Percentiles rank a stretch among this genome's conserved stretches.
phyloP scores from a whole-genome alignment of 2,329 filamentous ascomycete species.

The Colletotrichum sp. region DNA sequence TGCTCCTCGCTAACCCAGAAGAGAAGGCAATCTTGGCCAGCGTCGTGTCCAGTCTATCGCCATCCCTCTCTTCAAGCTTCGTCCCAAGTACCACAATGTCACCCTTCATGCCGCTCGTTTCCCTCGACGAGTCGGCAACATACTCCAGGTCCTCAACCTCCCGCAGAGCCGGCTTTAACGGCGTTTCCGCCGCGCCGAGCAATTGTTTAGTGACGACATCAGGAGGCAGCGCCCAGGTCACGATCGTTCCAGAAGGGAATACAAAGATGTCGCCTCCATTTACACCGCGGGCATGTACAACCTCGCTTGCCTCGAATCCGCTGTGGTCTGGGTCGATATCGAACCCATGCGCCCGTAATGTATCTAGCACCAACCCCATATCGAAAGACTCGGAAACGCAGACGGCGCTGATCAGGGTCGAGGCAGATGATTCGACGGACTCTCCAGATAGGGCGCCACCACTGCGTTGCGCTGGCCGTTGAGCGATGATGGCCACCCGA shows the following conservation, averaged over 20 bases:
- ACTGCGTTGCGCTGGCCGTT: conserved; percentile 53
- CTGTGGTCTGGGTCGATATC: conserved; percentile 66
- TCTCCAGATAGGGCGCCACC: conserved; percentile 45
- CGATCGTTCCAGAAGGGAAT: conserved; percentile 92
- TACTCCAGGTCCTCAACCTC: conserved; percentile 94
- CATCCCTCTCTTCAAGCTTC: conserved; percentile 55
- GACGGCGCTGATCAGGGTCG: conserved; percentile 60
- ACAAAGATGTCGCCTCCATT: conserved; percentile 89
- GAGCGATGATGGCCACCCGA: conserved; percentile 85
- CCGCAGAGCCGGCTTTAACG: conserved; percentile 70
- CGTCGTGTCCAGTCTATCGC: conserved; percentile 62
- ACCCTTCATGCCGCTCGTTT: conserved; percentile 80
- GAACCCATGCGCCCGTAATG: conserved; percentile 64
- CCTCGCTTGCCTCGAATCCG: conserved; percentile 65
- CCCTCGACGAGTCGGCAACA: conserved; percentile 72
- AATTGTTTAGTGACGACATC: conserved; percentile 77
- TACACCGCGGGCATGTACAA: conserved; percentile 65
- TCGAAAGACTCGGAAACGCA: conserved; percentile 69
- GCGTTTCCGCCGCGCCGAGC: conserved; percentile 75
- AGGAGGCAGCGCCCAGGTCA: conserved; percentile 87
- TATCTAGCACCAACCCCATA: conserved; percentile 64
- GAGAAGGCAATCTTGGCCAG: conserved; percentile 97
- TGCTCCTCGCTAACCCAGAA: conserved; percentile 88
- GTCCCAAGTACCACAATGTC: conserved; percentile 92
- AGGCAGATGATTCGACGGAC: conserved; percentile 36